Base-by-base conservation (phyloP, 345 rosid species). In the Euphorbia pulcherrima region DNA sequence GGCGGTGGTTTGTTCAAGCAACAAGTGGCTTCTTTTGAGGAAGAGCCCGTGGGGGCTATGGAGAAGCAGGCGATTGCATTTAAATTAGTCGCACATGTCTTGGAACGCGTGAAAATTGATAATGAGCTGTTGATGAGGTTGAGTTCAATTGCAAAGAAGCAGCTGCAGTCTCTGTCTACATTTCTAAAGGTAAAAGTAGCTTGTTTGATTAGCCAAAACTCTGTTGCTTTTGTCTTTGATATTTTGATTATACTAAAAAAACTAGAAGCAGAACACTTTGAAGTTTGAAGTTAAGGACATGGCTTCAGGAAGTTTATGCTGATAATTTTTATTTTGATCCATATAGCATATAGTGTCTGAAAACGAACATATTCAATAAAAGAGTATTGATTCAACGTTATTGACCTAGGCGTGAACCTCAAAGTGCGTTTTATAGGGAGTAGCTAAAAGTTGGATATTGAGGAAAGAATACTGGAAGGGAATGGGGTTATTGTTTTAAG, bases 31-130 rank as follows among this genome's bases (percentile, higher is more conserved):
- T 83, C 82, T 5, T 89, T 84, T 29, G 97, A 95, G 82, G 99
- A 95, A 51, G 97, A 88, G 80, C 80, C 87, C 44, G 79, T 87
- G 44, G 96, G 88, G 81, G 84, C 83, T 75, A 82, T 92, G 87
- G 97, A 95, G 86, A 95, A 86, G 83, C 97, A 88, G 60, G 97
- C 87, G 77, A 80, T 92, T 78, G 90, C 93, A 2, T 90, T 78
- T 69, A 95, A 90, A 77, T 82, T 95, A 83, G 87, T 89, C 30
- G 75, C 93, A 12, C 97, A 85, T 72, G 79, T 88, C 57, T 70
- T 90, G 83, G 87, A 81, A 24, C 85, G 80, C 69, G 90, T 81
- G 56, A 85, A 76, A 76, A 76, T 92, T 73, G 93, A 92, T 58
- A 66, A 81, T 8, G 86, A 88, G 72, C 90, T 90, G 75, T 75